A percentile compares a stretch with the other conserved stretches of the same genome.
phyloP scores from a whole-genome alignment of 176 grass and related monocot genomes.

The Phyllostachys edulis region DNA sequence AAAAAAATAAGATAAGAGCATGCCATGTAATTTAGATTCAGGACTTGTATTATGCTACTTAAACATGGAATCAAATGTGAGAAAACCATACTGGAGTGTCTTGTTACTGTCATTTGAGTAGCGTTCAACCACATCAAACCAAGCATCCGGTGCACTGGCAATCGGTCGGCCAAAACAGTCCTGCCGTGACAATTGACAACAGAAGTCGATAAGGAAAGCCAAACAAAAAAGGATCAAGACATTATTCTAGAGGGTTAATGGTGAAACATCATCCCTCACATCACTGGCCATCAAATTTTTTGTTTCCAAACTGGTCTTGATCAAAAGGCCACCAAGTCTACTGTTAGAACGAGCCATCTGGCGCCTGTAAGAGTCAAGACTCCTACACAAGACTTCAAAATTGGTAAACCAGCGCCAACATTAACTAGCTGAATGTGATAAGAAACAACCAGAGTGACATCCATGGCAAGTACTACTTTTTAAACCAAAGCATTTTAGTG shows the following conservation, averaged over 20 bases:
- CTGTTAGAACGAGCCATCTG: too few relatives aligned
- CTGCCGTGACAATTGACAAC: constrained; percentile 33
- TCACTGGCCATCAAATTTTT: background rate
- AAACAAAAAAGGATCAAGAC: background rate
- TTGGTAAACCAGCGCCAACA: too few relatives aligned
- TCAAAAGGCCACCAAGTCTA: too few relatives aligned
- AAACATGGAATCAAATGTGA: background rate
- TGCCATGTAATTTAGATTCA: too few relatives aligned
- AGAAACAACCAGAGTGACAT: too few relatives aligned
- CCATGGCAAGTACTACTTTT: too few relatives aligned
- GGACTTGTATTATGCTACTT: constrained; percentile 12
- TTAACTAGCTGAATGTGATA: too few relatives aligned
- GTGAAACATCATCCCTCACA: background rate
- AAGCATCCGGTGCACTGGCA: constrained; percentile 79
- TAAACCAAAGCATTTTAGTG: too few relatives aligned
- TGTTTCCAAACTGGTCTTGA: too few relatives aligned
- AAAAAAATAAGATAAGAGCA: too few relatives aligned
- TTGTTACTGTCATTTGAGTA: constrained; percentile 84
- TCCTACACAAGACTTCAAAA: too few relatives aligned
- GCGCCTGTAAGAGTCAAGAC: too few relatives aligned
- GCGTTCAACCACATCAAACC: constrained; percentile 85
- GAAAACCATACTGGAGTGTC: constrained; percentile 59
- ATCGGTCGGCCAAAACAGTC: constrained; percentile 90
- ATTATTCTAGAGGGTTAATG: background rate
- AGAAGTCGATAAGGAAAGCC: background rate